Evolutionary conservation across 768 basidiomycete species (phyloP).

Genomic region (Auricularia auricula-judae): DNA sequence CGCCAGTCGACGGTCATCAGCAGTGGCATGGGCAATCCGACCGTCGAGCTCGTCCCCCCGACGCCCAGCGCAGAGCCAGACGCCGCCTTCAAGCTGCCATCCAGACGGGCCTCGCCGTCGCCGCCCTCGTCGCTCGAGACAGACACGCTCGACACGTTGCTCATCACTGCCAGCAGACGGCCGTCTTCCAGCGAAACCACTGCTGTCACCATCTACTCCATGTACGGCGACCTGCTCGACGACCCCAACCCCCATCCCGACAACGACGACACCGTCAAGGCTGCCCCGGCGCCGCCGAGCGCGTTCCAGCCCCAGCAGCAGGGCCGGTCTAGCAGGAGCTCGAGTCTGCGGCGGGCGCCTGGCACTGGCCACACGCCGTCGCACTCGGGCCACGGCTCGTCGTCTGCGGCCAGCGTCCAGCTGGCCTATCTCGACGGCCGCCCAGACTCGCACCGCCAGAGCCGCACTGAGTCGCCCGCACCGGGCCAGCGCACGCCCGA

Average conservation of each 20-base stretch:
- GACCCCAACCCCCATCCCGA: not conserved
- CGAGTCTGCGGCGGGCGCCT: not conserved
- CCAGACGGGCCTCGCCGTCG: not conserved
- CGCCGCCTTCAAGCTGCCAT: not conserved
- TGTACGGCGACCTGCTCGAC: slow-evolving; percentile 54
- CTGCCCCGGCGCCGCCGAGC: not conserved
- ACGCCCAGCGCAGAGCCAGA: not conserved
- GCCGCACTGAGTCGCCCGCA: not conserved
- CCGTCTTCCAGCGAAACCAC: slow-evolving; percentile 38
- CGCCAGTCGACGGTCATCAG: not conserved
- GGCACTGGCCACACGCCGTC: not conserved
- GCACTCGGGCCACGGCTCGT: not conserved
- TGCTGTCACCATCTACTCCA: slow-evolving; percentile 77
- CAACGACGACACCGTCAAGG: not conserved
- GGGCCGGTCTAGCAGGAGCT: not conserved
- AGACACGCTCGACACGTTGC: not conserved
- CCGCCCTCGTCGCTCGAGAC: not conserved
- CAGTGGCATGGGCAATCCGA: not conserved
- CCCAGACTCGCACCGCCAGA: not conserved
- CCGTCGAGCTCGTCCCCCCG: not conserved
- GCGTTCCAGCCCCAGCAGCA: not conserved
- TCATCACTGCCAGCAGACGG: not conserved
- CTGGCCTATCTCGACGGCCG: not conserved
- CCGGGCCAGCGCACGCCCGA: not conserved
- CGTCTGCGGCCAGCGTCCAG: slow-evolving; percentile 1